Base-by-base conservation (phyloP, 257 asterid species). In the Solanum ossicruentum region DNA sequence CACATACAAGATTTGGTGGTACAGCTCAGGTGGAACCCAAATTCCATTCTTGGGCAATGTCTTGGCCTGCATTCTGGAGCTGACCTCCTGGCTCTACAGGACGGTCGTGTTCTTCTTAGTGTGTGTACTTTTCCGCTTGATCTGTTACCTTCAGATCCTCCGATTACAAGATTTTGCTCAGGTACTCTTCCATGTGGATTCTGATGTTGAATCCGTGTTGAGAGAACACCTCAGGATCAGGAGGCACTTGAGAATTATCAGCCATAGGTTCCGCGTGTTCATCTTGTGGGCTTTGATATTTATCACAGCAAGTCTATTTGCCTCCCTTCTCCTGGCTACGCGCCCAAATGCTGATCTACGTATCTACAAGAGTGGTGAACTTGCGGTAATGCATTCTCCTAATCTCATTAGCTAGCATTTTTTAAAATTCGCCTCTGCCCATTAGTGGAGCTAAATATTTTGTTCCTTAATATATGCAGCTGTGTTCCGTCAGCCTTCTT, bases 1-100 rank as follows among this genome's bases (percentile, higher is more conserved):
- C 61, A 92, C 91, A 51, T 96, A 95, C 85, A 96, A 96, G 92
- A 88, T 94, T 70, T 95, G 98, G 99, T 96, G 99, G 99, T 95
- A 91, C 60, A 52, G 85, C 87, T 94, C 99, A 0, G 96, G 97
- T 16, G 98, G 98, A 54, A 90, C 96, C 0, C 90, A 88, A 15
- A 88, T 96, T 72, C 96, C 99, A 45, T 96, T 93, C 89, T 82
- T 95, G 83, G 98, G 98, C 26, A 92, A 95, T 61, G 90, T 86
- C 43, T 56, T 96, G 41, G 98, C 98, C 1, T 96, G 99, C 90
- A 71, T 91, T 82, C 86, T 97, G 11, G 99, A 95, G 87, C 94
- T 97, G 2, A 90, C 92, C 89, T 97, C 99, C 0, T 97, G 99
- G 99, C 93, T 94, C 71, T 97, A 97, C 86, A 87, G 99, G 86